Base-by-base conservation (phyloP, 192 early-diverging fungal species). In the Gryganskiella cystojenkinii region DNA sequence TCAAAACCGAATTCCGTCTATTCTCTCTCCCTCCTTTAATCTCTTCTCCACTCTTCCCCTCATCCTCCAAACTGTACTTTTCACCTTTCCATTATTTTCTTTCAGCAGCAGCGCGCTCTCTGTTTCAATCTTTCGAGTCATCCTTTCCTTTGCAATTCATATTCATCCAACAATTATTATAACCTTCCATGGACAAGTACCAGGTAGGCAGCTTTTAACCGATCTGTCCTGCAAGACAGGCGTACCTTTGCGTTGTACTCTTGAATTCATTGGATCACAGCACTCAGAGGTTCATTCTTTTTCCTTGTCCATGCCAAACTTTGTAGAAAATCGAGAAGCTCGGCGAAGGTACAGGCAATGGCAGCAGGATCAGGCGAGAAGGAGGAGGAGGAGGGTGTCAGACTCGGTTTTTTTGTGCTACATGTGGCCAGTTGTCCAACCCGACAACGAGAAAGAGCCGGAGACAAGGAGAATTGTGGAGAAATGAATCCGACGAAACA, bases 261-360 rank as follows among this genome's bases (percentile, higher is more conserved):
- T 44, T 14, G 28, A 10, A 27, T 49, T 34, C 20, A 42, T n/a
- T 45, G 22, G 14, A 65, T 25, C 20, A 34, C 10, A 0, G 5
- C 34, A 42, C 61, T 52, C 25, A 20, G n/a, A 5, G 20, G 33
- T 35, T 5, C 25, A 2, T 47, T 34, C 13, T 51, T 58, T 33
- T 20, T 62, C 33, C 43, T 15, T 25, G 49, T 33, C 19, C 14
- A n/a, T 0, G 24, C 22, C 19, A 42, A 9, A 24, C 7, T 40
- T 69, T 54, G 51, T 84, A 97, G 91, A 98, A 98, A 91, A 98
- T 98, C 61, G 96, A 98, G 86, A 98, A 98, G 80, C 87, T 98
- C 6, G 96, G 96, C 53, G 96, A 97, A 87, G 96, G 94, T 89
- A 85, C 3, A n/a, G n/a, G n/a, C n/a, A n/a, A n/a, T n/a, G n/a